phyloP scores from a whole-genome alignment of 2,329 filamentous ascomycete genomes.

The Trichoderma gracile region DNA sequence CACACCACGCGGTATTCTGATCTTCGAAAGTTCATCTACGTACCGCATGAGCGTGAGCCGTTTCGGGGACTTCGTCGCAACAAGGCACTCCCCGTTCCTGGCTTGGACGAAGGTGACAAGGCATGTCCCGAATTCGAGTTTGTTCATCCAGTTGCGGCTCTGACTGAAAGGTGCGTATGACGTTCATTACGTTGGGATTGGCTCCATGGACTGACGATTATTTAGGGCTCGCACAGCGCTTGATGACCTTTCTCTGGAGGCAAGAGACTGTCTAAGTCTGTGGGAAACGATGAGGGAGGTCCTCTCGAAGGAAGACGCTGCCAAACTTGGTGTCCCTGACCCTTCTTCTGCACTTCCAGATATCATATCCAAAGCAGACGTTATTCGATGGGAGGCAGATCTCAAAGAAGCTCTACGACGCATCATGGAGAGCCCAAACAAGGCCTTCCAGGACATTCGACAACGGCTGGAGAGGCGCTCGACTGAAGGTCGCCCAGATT shows the following conservation, averaged over 20 bases:
- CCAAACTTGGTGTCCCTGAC: not conserved
- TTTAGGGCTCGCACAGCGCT: constrained; percentile 19
- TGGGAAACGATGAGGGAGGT: constrained; percentile 14
- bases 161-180: constrained; percentile 54
- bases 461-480: constrained; percentile 43
- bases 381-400: constrained; percentile 63
- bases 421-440: constrained; percentile 59
- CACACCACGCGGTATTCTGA: constrained; percentile 74
- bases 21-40: constrained; percentile 71
- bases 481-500: rapidly evolving
- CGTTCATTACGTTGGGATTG: no score
- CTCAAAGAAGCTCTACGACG: constrained; percentile 59
- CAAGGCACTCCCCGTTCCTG: constrained; percentile 46
- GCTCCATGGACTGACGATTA: not conserved
- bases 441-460: constrained; percentile 47
- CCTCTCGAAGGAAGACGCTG: constrained; percentile 3
- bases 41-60: constrained; percentile 47
- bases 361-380: constrained; percentile 63
- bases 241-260: constrained; percentile 19
- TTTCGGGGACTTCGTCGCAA: constrained; percentile 55
- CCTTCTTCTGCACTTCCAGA: constrained; percentile 42
- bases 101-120: constrained; percentile 44
- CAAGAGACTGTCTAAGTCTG: constrained; percentile 21
- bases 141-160: constrained; percentile 65
- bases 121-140: constrained; percentile 52